Percentiles rank a stretch among this genome's conserved stretches.
These are phyloP conservation scores for Pichia paraexigua DNA, from an alignment of 805 yeast genomes.

Conservation along the genomic window DNA sequence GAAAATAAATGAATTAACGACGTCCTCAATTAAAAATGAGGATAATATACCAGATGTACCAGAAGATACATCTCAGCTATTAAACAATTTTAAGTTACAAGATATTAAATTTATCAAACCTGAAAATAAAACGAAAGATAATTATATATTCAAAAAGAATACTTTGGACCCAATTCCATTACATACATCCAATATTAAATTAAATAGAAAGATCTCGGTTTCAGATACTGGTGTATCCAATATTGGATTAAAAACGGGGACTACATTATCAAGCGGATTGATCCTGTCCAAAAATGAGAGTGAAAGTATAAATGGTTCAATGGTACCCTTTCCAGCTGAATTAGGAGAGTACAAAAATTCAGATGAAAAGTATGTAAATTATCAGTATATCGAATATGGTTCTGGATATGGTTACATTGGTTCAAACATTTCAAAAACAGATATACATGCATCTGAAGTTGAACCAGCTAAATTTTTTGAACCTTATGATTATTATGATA, in stretches of 20 bases:
- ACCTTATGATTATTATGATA: conserved; percentile 7
- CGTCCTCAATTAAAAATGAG: background rate
- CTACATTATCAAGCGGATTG: background rate
- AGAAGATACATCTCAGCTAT: background rate
- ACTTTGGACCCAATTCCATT: background rate
- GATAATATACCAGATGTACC: background rate
- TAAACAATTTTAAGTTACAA: background rate
- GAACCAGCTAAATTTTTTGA: conserved; percentile 15
- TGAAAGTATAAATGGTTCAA: background rate
- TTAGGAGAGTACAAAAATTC: background rate
- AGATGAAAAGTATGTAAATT: background rate
- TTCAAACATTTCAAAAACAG: background rate
- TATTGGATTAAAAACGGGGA: background rate
- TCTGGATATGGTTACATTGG: conserved; percentile 10
- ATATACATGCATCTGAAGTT: background rate
- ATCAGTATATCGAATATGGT: background rate
- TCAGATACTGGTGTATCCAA: background rate
- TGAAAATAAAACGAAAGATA: background rate
- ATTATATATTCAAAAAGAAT: background rate
- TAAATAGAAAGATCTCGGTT: background rate
- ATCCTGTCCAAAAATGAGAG: background rate
- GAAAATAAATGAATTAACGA: background rate
- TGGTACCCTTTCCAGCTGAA: background rate
- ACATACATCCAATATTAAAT: background rate
- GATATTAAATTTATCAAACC: background rate